Base-by-base conservation (phyloP, 2,329 filamentous ascomycete species). In the Alternaria ethzedia region DNA sequence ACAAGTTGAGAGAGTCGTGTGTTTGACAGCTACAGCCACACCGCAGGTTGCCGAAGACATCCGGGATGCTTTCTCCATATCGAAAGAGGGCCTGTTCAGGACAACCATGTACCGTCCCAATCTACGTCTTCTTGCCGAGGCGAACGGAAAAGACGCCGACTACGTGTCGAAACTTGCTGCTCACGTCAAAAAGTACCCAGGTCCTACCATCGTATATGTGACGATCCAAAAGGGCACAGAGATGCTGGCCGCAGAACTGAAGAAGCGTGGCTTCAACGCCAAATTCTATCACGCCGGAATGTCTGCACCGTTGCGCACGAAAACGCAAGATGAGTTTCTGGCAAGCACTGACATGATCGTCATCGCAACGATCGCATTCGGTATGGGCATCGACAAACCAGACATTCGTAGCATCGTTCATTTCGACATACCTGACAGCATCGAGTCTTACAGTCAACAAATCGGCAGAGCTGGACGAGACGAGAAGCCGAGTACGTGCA, bases 391-490 rank as follows among this genome's bases (percentile, higher is more conserved):
- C 68, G 95, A 99, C 82, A 98, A 98, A 79, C 87, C 94, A 0
- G 91, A 99, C 77, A 96, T 98, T 49, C 91, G 95, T 20, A 98
- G 96, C 77, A 94, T 99, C 41, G 91, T 98, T 45, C 96, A 99
- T 76, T 91, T 96, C 73, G 91, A 90, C 55, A 86, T 98, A 8
- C 96, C 95, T 2, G 97, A 97, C 80, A 97, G 93, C 70, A 84
- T 98, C 58, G 95, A 99, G 80, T 95, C 95, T 0, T 99, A 98
- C 79, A 97, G 97, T 75, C 95, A 99, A 77, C 96, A 99, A 78
- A 98, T 96, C 50, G 95, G 95, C 1, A 90, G 95, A 72, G 95
- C 95, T 58, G 96, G 95, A 9, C 88, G 95, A 77, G 95, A 99
- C 77, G 94, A 94, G 7, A 88, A 92, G 68, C 86, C 79, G 0